Percentiles rank a stretch among this genome's conserved stretches.
These are phyloP conservation scores for Picocystis sp. DNA, from an alignment of 163 green algal species.

Conservation along the genomic window DNA sequence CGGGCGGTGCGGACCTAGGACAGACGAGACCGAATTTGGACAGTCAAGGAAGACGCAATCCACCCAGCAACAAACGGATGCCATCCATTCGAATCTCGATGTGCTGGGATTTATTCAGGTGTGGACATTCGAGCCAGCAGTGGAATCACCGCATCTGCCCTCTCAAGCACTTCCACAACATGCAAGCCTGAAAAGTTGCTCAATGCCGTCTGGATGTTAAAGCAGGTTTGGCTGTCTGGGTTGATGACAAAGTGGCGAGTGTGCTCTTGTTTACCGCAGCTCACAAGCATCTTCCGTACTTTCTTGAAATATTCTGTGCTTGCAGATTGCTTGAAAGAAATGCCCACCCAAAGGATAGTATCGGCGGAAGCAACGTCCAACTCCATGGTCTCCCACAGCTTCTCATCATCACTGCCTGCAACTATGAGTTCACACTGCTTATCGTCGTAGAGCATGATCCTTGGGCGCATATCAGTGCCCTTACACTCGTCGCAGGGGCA, in stretches of 20 bases:
- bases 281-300: constrained; percentile 21
- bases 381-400: constrained; percentile 70
- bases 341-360: constrained; percentile 77
- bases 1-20: too few relatives aligned
- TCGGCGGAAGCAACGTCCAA: constrained; percentile 50
- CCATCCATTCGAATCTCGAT: too few relatives aligned
- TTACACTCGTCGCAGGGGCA: constrained; percentile 1
- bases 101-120: too few relatives aligned
- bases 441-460: constrained; percentile 8
- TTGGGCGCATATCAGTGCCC: constrained; percentile 3
- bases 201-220: too few relatives aligned
- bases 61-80: too few relatives aligned
- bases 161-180: constrained; percentile 44
- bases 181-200: constrained; percentile 16
- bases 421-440: constrained; percentile 54
- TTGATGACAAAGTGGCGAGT: too few relatives aligned
- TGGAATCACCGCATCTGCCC: constrained; percentile 39
- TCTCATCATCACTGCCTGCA: constrained; percentile 25
- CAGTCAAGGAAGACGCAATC: too few relatives aligned
- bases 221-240: too few relatives aligned
- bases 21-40: too few relatives aligned
- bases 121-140: constrained; percentile 16
- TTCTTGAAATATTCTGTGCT: constrained; percentile 63
- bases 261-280: too few relatives aligned
- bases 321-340: constrained; percentile 80